Evolutionary conservation across 768 basidiomycete species (phyloP).

Genomic region (Baorangia bicolor): DNA sequence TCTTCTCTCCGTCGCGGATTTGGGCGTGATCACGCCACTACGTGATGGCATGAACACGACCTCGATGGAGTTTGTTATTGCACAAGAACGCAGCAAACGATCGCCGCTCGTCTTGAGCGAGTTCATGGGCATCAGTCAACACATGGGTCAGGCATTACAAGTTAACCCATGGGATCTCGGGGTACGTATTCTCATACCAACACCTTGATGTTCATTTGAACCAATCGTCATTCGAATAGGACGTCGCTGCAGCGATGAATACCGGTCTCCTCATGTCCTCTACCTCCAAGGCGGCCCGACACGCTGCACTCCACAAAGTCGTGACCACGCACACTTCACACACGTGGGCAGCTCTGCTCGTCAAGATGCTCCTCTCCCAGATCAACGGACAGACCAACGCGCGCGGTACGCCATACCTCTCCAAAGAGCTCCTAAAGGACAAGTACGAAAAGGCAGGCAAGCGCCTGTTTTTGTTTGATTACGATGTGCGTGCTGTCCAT

Average conservation of each 20-base stretch:
- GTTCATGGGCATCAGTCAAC: constrained; percentile 96
- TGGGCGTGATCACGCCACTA: constrained; percentile 92
- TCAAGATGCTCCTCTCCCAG: constrained; percentile 84
- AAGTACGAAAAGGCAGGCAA: constrained; percentile 72
- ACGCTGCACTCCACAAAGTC: constrained; percentile 73
- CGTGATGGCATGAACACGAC: constrained; percentile 99
- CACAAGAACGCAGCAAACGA: constrained; percentile 81
- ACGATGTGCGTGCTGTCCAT: constrained; percentile 63
- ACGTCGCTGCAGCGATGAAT: constrained; percentile 89
- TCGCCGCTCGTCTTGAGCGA: constrained; percentile 91
- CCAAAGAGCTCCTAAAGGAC: constrained; percentile 53
- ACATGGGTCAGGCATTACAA: constrained; percentile 85
- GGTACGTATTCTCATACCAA: constrained; percentile 41
- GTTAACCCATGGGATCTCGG: constrained; percentile 97
- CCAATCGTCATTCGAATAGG: constrained; percentile 39
- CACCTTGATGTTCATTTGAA: not conserved
- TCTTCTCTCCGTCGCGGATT: constrained; percentile 86
- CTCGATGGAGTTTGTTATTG: constrained; percentile 96
- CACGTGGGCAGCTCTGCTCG: constrained; percentile 88
- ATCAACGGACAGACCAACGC: constrained; percentile 78
- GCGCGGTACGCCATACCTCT: constrained; percentile 81
- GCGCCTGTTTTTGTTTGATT: constrained; percentile 92
- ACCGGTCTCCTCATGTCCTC: constrained; percentile 79
- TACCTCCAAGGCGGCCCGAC: constrained; percentile 71
- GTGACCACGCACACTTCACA: constrained; percentile 94